These are phyloP conservation scores for Giardia muris DNA, from an alignment of 208 protist species.

Conservation along the genomic window DNA sequence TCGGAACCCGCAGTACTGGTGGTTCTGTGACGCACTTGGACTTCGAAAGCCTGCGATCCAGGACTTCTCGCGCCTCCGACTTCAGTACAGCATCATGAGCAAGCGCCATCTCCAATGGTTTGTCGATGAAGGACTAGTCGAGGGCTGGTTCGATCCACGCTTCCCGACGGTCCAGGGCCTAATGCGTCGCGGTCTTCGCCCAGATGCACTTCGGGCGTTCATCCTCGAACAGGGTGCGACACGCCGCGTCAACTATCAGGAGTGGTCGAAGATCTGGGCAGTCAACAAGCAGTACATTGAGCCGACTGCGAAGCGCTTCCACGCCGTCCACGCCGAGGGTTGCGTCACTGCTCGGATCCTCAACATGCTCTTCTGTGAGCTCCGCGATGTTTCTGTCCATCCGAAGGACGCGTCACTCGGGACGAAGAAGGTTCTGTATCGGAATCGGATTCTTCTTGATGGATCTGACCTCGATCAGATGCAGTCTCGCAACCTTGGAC, in stretches of 20 bases:
- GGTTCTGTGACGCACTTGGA: slow-evolving; percentile 27
- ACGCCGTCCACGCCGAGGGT: slow-evolving; percentile 53
- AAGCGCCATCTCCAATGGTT: slow-evolving; percentile 92
- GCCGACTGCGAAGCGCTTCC: slow-evolving; percentile 78
- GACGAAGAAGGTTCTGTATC: slow-evolving; percentile 57
- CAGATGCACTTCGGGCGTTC: slow-evolving; percentile 78
- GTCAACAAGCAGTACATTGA: slow-evolving; percentile 89
- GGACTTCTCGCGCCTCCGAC: slow-evolving; percentile 90
- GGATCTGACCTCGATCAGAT: slow-evolving; percentile 55
- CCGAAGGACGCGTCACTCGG: slow-evolving; percentile 65
- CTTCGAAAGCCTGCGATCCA: slow-evolving; percentile 51
- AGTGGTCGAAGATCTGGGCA: slow-evolving; percentile 91
- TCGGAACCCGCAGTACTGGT: slow-evolving; percentile 44
- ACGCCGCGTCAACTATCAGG: slow-evolving; percentile 74
- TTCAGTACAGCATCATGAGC: slow-evolving; percentile 86
- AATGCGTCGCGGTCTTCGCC: slow-evolving; percentile 77
- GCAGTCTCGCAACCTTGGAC: slow-evolving; percentile 47
- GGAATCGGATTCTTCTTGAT: slow-evolving; percentile 64
- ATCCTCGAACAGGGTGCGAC: slow-evolving; percentile 81
- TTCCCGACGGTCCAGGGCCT: slow-evolving; percentile 87
- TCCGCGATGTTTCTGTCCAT: slow-evolving; percentile 11
- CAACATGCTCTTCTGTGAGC: background rate
- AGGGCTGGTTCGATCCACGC: slow-evolving; percentile 91
- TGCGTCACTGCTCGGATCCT: slow-evolving; percentile 28
- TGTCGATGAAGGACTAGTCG: slow-evolving; percentile 74